Evolutionary conservation across 768 basidiomycete genomes (phyloP).

Genomic region (Exidia glandulosa): DNA sequence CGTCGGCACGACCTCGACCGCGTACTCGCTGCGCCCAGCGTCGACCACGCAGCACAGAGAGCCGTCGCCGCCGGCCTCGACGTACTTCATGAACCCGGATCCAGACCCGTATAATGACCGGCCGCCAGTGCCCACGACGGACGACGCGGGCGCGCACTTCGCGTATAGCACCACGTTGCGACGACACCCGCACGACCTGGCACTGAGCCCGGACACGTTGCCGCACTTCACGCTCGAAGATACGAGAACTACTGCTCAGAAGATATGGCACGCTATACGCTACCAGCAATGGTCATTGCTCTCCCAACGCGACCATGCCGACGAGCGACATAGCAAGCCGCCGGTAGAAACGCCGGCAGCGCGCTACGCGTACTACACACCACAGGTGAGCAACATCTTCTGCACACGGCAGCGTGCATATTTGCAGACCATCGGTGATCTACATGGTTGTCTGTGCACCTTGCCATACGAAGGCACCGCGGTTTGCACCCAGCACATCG

Average conservation of each 20-base stretch:
- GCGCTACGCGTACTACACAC: constrained; percentile 52
- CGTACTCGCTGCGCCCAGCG: not conserved
- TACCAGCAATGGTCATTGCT: not conserved
- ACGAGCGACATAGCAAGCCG: not conserved
- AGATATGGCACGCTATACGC: not conserved
- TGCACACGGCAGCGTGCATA: constrained; percentile 6
- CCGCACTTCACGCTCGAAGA: not conserved
- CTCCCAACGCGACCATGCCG: not conserved
- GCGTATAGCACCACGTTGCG: constrained; percentile 75
- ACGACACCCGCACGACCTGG: constrained; percentile 31
- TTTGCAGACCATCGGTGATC: no score
- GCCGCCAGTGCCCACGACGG: constrained; percentile 49
- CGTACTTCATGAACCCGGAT: constrained; percentile 59
- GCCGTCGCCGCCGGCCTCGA: constrained; percentile 67
- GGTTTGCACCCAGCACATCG: no score
- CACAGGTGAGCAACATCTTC: constrained; percentile 29
- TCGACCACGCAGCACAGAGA: constrained; percentile 10
- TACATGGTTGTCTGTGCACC: no score
- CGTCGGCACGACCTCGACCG: not conserved
- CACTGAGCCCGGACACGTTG: not conserved
- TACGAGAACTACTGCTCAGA: not conserved
- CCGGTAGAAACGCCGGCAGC: constrained; percentile 47
- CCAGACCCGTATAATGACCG: constrained; percentile 26
- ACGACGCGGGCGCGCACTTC: constrained; percentile 64
- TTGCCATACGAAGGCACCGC: no score